These are phyloP conservation scores for Epichloe amarillans DNA, from an alignment of 2,329 filamentous ascomycete genomes.

Conservation along the genomic window DNA sequence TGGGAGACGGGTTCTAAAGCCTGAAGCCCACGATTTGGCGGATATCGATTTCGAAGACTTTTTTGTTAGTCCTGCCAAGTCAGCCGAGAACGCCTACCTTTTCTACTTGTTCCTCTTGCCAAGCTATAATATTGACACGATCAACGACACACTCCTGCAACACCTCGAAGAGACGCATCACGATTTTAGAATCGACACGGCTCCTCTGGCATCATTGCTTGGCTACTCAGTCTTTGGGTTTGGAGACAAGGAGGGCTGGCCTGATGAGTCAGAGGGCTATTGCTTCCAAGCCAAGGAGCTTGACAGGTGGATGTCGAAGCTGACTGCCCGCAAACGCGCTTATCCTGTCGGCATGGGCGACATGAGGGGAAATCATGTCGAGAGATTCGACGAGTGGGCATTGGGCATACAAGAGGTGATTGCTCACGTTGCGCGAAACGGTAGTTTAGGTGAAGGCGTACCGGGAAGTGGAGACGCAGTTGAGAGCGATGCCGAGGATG, in stretches of 20 bases:
- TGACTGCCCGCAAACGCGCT: conserved; percentile 74
- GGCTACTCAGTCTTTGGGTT: conserved; percentile 93
- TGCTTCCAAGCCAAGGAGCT: conserved; percentile 84
- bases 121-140: conserved; percentile 90
- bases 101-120: conserved; percentile 81
- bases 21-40: conserved; percentile 63
- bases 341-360: conserved; percentile 85
- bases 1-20: conserved; percentile 32
- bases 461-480: conserved; percentile 69
- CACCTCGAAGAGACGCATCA: conserved; percentile 87
- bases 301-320: conserved; percentile 94
- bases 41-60: conserved; percentile 88
- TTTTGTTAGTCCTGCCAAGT: conserved; percentile 71
- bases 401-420: conserved; percentile 61
- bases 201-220: conserved; percentile 59
- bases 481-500: conserved; percentile 70
- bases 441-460: conserved; percentile 50
- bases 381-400: conserved; percentile 64
- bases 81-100: conserved; percentile 40
- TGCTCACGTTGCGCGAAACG: conserved; percentile 45
- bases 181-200: conserved; percentile 91
- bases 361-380: conserved; percentile 57
- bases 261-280: conserved; percentile 78
- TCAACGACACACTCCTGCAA: conserved; percentile 75
- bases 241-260: conserved; percentile 85